These are phyloP conservation scores for Eimeria brunetti DNA, from an alignment of 169 alveolate species.

Conservation along the genomic window DNA sequence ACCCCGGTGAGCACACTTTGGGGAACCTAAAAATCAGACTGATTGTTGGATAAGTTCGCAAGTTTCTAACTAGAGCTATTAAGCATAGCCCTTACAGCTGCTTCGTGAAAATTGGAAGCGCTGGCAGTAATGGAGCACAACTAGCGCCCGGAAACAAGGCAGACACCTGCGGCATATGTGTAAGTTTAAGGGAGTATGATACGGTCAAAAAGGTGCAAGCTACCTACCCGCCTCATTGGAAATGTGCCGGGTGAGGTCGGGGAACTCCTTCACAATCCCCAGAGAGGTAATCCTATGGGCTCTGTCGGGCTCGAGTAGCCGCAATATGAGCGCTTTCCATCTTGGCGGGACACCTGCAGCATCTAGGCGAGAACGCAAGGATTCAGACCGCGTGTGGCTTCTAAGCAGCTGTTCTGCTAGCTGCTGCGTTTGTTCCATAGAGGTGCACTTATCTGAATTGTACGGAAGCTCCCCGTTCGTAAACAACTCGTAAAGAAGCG, in stretches of 20 bases:
- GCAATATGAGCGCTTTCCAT: not conserved
- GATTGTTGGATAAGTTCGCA: not conserved
- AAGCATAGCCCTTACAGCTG: not conserved
- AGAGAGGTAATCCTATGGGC: not conserved
- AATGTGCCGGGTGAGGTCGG: slow-evolving; percentile 12
- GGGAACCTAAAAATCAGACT: not conserved
- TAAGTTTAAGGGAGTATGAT: not conserved
- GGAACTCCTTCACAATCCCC: not conserved
- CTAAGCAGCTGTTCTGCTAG: not conserved
- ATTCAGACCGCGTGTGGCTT: not conserved
- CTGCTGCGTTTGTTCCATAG: not conserved
- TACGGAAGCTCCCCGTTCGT: slow-evolving; percentile 18
- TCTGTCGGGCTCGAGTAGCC: slow-evolving; percentile 1
- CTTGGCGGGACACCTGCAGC: not conserved
- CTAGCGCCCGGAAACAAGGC: not conserved
- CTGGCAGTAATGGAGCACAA: not conserved
- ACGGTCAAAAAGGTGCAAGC: not conserved
- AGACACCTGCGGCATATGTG: not conserved
- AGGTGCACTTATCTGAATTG: not conserved
- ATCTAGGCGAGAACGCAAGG: not conserved
- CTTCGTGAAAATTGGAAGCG: not conserved
- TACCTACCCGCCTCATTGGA: not conserved
- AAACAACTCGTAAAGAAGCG: slow-evolving; percentile 3
- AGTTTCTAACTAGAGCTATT: not conserved
- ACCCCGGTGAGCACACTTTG: not conserved